A percentile compares a stretch with the other conserved stretches of the same genome.
These are phyloP conservation scores for Perkinsus olseni DNA, from an alignment of 169 alveolate species.

Conservation along the genomic window DNA sequence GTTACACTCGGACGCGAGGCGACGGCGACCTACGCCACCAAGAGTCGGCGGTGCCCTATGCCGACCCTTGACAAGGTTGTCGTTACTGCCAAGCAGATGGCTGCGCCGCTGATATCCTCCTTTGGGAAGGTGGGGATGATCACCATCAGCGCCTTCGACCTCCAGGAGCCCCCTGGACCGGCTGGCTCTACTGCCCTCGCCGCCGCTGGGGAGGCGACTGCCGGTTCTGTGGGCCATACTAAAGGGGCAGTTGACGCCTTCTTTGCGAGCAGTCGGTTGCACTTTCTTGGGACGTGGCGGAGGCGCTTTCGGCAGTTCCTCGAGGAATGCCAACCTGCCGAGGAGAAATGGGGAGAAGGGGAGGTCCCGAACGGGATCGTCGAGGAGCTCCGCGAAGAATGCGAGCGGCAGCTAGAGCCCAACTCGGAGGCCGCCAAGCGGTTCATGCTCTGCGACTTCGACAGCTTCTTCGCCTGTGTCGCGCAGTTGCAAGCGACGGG, in stretches of 20 bases:
- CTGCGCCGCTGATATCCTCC: not conserved
- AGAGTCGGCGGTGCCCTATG: not conserved
- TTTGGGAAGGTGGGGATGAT: not conserved
- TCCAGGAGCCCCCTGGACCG: not conserved
- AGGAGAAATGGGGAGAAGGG: not conserved
- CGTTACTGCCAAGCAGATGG: not conserved
- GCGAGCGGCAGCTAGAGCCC: not conserved
- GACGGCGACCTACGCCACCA: not conserved
- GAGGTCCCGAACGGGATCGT: not conserved
- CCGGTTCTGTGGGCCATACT: not conserved
- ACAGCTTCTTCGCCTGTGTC: conserved; percentile 11
- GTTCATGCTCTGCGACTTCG: conserved; percentile 4
- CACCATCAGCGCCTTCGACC: not conserved
- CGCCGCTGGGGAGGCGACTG: not conserved
- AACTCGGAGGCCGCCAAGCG: not conserved
- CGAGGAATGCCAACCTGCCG: not conserved
- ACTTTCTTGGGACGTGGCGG: conserved; percentile 15
- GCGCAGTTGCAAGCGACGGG: not conserved
- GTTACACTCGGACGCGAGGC: not conserved
- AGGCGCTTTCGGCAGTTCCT: conserved; percentile 1
- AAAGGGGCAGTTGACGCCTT: not conserved
- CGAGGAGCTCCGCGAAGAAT: not conserved
- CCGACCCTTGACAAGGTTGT: not conserved
- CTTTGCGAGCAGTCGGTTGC: conserved; percentile 3
- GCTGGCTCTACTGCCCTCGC: not conserved